These are phyloP conservation scores for Lepiota venenata DNA, from an alignment of 768 basidiomycete species.

Conservation along the genomic window DNA sequence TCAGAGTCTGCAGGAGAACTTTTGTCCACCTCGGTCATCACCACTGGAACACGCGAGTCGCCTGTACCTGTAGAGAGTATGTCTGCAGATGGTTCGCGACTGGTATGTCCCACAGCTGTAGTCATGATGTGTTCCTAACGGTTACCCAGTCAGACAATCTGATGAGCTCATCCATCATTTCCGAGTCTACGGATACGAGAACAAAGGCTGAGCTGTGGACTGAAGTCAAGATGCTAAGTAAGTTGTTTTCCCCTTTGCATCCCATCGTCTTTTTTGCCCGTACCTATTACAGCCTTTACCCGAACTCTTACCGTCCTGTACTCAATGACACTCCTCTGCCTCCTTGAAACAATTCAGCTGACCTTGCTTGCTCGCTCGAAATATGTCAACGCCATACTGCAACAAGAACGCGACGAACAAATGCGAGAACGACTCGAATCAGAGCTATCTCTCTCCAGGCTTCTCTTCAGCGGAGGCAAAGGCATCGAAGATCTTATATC, in stretches of 20 bases:
- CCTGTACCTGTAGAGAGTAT: not conserved
- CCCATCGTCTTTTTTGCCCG: not conserved
- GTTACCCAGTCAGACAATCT: conserved; percentile 24
- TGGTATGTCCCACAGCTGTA: not conserved
- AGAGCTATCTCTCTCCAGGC: conserved; percentile 34
- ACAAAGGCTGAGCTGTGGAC: conserved; percentile 89
- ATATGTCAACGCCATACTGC: conserved; percentile 70
- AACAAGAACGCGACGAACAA: conserved; percentile 58
- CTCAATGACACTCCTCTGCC: conserved; percentile 76
- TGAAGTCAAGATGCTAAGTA: conserved; percentile 87
- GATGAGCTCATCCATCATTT: conserved; percentile 21
- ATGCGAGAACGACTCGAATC: conserved; percentile 41
- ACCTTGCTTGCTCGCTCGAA: conserved; percentile 78
- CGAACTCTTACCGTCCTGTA: conserved; percentile 85
- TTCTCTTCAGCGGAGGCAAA: conserved; percentile 27
- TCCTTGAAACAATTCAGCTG: conserved; percentile 87
- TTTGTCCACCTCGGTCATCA: not conserved
- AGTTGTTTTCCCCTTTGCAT: conserved; percentile 19
- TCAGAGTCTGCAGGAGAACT: not conserved
- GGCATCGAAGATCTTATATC: conserved; percentile 22
- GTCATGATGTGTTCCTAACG: not conserved
- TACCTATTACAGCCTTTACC: conserved; percentile 65
- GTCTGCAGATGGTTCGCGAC: conserved; percentile 1
- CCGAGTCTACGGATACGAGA: conserved; percentile 33
- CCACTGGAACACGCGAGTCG: not conserved